These are phyloP conservation scores for Nemophila menziesii DNA, from an alignment of 257 asterid species.

Conservation along the genomic window DNA sequence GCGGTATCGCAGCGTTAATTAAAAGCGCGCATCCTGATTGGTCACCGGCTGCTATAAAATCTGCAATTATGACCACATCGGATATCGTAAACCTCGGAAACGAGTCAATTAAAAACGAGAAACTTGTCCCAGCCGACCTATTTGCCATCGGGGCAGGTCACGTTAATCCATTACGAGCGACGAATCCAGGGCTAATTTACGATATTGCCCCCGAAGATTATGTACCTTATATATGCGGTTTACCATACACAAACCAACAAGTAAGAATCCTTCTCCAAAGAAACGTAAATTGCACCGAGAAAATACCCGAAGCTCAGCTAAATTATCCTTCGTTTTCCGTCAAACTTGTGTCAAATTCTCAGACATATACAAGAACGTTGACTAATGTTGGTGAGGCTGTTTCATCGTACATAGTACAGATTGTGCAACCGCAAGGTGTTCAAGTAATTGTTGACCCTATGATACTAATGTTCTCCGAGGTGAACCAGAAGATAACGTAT, in stretches of 20 bases:
- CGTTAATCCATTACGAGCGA: constrained; percentile 10
- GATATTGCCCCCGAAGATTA: constrained; percentile 11
- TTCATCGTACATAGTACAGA: constrained; percentile 4
- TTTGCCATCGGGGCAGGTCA: constrained; percentile 9
- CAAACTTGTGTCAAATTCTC: not conserved
- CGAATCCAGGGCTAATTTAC: constrained; percentile 11
- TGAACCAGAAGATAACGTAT: constrained; percentile 13
- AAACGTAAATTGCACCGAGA: not conserved
- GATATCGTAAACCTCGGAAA: constrained; percentile 1
- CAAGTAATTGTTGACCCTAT: constrained; percentile 1
- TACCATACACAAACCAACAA: constrained; percentile 4
- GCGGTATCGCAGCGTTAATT: constrained; percentile 8
- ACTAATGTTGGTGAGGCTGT: constrained; percentile 15
- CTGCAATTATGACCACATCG: constrained; percentile 11
- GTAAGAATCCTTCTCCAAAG: not conserved
- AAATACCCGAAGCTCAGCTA: constrained; percentile 6
- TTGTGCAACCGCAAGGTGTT: not conserved
- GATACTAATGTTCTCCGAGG: not conserved
- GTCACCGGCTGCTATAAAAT: no score
- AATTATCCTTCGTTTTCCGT: constrained; percentile 18
- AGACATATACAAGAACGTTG: constrained; percentile 8
- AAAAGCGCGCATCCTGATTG: constrained; percentile 9
- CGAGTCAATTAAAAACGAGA: not conserved
- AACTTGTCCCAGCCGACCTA: not conserved
- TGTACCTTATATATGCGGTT: constrained; percentile 10